Percentiles rank a stretch among this genome's conserved stretches.
Evolutionary conservation across 106 monocot genomes (phyloP).

Genomic region (Dendrobium nobile): DNA sequence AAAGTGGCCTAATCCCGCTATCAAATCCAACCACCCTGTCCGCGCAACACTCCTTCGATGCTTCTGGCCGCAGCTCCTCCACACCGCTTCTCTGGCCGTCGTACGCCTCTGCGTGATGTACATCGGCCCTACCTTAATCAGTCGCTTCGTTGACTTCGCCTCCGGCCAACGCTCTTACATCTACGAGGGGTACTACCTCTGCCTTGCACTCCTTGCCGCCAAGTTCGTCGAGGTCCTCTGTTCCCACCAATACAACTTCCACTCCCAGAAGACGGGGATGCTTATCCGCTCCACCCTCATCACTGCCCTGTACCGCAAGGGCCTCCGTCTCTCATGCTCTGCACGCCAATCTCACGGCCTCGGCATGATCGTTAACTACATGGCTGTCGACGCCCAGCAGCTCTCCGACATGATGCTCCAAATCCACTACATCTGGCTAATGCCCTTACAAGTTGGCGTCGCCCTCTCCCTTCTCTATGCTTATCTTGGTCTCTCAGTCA

Average conservation of each 20-base stretch:
- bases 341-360: constrained; percentile 77
- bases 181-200: constrained; percentile 57
- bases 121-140: constrained; percentile 71
- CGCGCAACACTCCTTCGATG: constrained; percentile 50
- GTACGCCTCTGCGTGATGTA: constrained; percentile 72
- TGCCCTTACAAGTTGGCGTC: constrained; percentile 60
- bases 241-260: constrained; percentile 96
- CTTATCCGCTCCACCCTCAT: constrained; percentile 73
- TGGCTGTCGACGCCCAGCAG: constrained; percentile 98
- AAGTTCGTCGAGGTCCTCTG: constrained; percentile 72
- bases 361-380: constrained; percentile 94
- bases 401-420: constrained; percentile 92
- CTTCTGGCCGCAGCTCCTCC: constrained; percentile 66
- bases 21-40: constrained; percentile 45
- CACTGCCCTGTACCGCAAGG: constrained; percentile 73
- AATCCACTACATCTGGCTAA: constrained; percentile 90
- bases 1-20: constrained; percentile 53
- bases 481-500: constrained; percentile 53
- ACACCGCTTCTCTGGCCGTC: constrained; percentile 63
- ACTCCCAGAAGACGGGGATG: constrained; percentile 89
- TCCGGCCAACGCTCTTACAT: constrained; percentile 14
- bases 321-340: constrained; percentile 74
- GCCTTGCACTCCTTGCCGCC: constrained; percentile 47
- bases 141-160: constrained; percentile 66
- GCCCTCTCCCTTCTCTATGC: constrained; percentile 54